Evolutionary conservation across 352 stramenopile genomes (phyloP).

Genomic region (Phytophthora rubi): DNA sequence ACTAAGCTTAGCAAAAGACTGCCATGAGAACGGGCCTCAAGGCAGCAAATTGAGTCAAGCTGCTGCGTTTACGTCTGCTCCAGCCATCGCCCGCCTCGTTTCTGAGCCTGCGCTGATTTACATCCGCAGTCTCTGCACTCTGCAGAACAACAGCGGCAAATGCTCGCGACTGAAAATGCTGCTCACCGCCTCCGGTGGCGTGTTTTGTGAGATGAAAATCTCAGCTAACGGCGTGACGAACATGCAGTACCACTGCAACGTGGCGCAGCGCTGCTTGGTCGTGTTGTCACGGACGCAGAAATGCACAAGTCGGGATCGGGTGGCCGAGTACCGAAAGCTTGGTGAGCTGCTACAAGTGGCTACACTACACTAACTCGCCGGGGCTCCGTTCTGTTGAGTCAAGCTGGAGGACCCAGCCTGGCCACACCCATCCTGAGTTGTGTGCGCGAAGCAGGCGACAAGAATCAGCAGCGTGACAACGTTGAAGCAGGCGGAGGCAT

Average conservation of each 20-base stretch:
- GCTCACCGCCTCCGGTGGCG: conserved; percentile 15
- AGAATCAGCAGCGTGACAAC: conserved; percentile 17
- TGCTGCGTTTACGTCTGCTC: conserved; percentile 32
- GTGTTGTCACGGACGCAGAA: conserved; percentile 11
- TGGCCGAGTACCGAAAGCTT: background rate
- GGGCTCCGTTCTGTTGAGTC: conserved; percentile 21
- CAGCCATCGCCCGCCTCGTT: conserved; percentile 36
- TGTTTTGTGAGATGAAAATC: conserved; percentile 13
- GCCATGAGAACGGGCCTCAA: too few species aligned
- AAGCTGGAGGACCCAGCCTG: background rate
- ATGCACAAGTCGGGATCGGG: conserved; percentile 1
- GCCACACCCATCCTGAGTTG: conserved; percentile 27
- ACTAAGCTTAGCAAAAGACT: too few species aligned
- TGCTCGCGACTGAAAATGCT: conserved; percentile 13
- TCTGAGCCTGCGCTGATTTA: conserved; percentile 37
- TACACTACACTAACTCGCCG: background rate
- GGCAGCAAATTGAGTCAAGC: background rate
- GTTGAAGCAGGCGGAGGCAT: conserved; percentile 14
- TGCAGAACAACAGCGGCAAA: background rate
- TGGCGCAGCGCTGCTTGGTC: conserved; percentile 16
- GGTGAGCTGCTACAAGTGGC: conserved; percentile 12
- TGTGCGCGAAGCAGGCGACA: conserved; percentile 23
- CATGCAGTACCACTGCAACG: conserved; percentile 21
- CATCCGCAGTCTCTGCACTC: conserved; percentile 14
- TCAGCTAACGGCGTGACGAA: conserved; percentile 27